Base-by-base conservation (phyloP, 108 stramenopile genomes). In the Skeletonema potamos region DNA sequence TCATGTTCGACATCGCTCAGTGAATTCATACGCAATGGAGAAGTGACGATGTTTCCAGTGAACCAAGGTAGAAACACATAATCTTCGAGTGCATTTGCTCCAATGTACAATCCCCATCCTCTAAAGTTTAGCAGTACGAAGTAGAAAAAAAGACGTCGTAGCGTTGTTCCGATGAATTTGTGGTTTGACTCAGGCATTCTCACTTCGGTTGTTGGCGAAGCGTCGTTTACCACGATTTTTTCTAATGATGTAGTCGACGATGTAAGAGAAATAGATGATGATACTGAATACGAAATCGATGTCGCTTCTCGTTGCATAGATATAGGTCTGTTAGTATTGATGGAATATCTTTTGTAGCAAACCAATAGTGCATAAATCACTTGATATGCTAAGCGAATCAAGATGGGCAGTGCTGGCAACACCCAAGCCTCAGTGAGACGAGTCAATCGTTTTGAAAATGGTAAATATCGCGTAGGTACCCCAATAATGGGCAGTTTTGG, bases 381-480 rank as follows among this genome's bases (percentile, higher is more conserved):
- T 37, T 58, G 72, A 81, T 62, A 72, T 17, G 58, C 26, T 11
- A 73, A 39, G 27, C 85, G 85, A 24, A 94, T 56, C n/a, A 93
- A 27, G 37, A 94, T 76, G 9, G 92, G 92, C 55, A 94, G 78
- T 18, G 91, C 64, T 1, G 92, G 90, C 6, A 94, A 39, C n/a
- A 94, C 30, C 90, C 89, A 90, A 11, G 90, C 89, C 32, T 94
- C 90, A 2, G 89, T 85, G 33, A 88, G 80, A 29, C 68, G 74
- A 20, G 90, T 68, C 44, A 94, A 69, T 64, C 85, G 66, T 62
- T 62, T 58, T 30, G 85, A 66, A 76, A 93, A 82, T 39, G 79
- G 81, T 11, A 90, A 64, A 27, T 64, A 37, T 41, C 54, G 56
- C 43, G 70, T 44, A 17, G 58, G 15, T 44, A 71, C 56, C 62